Percentiles rank a stretch among this genome's conserved stretches.
Evolutionary conservation across 768 basidiomycete genomes (phyloP).

Genomic region (Hericium rajendrae): DNA sequence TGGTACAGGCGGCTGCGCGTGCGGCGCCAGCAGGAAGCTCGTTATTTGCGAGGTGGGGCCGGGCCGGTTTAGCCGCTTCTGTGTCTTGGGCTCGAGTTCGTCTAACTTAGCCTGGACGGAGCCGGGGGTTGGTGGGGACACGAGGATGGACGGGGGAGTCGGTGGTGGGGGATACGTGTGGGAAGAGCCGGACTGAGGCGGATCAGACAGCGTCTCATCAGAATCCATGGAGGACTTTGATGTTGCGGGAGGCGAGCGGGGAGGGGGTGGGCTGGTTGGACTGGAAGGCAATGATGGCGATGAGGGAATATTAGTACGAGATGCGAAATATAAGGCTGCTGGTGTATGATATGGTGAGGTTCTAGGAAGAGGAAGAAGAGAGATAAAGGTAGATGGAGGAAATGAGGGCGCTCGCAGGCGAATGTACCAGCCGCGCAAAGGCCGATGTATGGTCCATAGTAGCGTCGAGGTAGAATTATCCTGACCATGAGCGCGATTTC

Average conservation of each 20-base stretch:
- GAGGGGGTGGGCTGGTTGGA: background rate
- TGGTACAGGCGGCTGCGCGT: constrained; percentile 16
- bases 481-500: constrained; percentile 22
- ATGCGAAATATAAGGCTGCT: constrained; percentile 26
- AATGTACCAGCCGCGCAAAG: constrained; percentile 80
- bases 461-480: constrained; percentile 59
- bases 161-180: constrained; percentile 30
- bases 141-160: constrained; percentile 17
- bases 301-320: constrained; percentile 21
- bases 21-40: constrained; percentile 26
- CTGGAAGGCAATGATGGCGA: background rate
- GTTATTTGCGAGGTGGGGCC: constrained; percentile 9
- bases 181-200: constrained; percentile 10
- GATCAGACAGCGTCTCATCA: constrained; percentile 20
- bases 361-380: constrained; percentile 24
- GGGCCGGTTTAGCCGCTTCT: background rate
- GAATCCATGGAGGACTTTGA: constrained; percentile 18
- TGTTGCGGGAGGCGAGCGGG: background rate
- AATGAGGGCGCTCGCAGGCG: constrained; percentile 64
- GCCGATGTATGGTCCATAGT: constrained; percentile 71
- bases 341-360: constrained; percentile 22
- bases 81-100: constrained; percentile 13
- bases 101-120: constrained; percentile 22
- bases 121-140: constrained; percentile 21
- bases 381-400: constrained; percentile 37